Conservation (phyloP, 257 asterid species). For the Anisodus acutangulus region DNA sequence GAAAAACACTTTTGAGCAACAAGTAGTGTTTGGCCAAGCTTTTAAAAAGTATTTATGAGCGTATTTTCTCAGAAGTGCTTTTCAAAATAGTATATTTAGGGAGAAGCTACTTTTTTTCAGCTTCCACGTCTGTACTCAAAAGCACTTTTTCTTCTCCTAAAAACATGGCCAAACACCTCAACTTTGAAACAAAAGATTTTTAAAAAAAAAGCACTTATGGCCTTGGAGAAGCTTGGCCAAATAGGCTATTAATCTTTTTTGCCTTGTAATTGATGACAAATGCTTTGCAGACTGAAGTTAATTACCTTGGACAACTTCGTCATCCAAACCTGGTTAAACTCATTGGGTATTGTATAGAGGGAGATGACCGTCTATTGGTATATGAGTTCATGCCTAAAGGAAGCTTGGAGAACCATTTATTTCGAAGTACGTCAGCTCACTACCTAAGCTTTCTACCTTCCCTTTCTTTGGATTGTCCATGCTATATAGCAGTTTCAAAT, state of each 20-base stretch:
- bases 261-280: neutral
- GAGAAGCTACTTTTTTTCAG: too few relatives aligned
- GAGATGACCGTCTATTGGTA: conserved; percentile 83
- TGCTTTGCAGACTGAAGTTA: conserved; percentile 84
- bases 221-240: too few relatives aligned
- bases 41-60: too few relatives aligned
- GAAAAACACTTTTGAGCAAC: too few relatives aligned
- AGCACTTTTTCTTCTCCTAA: too few relatives aligned
- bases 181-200: too few relatives aligned
- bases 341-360: conserved; percentile 90
- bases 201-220: too few relatives aligned
- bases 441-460: conserved; percentile 10
- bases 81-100: too few relatives aligned
- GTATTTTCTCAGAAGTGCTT: too few relatives aligned
- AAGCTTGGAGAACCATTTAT: conserved; percentile 91
- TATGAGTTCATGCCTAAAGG: conserved; percentile 98
- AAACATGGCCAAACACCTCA: too few relatives aligned
- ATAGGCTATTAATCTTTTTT: neutral
- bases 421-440: conserved; percentile 64
- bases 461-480: neutral
- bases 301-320: conserved; percentile 89
- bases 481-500: neutral
- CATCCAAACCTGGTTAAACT: conserved; percentile 90
- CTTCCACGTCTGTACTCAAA: too few relatives aligned
- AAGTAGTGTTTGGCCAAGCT: too few relatives aligned